A percentile compares a stretch with the other conserved stretches of the same genome.
Evolutionary conservation across 108 stramenopile genomes (phyloP).

Genomic region (Fragilariopsis cylindrus): DNA sequence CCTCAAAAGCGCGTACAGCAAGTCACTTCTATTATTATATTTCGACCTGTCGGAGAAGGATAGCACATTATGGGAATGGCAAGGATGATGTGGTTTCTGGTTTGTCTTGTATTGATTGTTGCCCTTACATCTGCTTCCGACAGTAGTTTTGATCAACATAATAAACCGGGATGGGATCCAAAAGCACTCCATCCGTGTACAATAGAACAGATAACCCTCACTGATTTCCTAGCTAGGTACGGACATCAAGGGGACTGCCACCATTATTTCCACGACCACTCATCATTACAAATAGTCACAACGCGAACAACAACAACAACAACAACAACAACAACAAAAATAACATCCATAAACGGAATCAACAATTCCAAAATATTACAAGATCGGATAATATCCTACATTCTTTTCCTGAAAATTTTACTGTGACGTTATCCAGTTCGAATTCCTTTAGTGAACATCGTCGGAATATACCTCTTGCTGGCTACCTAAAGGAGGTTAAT

Average conservation of each 20-base stretch:
- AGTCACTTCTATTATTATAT: no score
- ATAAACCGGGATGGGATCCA: slow-evolving; percentile 64
- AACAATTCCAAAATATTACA: slow-evolving; percentile 51
- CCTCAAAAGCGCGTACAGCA: no score
- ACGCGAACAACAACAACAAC: not conserved
- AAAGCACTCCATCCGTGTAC: slow-evolving; percentile 63
- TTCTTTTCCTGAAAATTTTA: slow-evolving; percentile 58
- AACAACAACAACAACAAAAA: not conserved
- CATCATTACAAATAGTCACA: slow-evolving; percentile 44
- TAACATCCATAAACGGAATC: slow-evolving; percentile 30
- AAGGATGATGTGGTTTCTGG: no score
- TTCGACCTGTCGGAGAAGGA: no score
- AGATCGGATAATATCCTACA: slow-evolving; percentile 41
- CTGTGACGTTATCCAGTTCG: slow-evolving; percentile 74
- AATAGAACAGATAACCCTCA: slow-evolving; percentile 45
- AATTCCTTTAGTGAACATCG: slow-evolving; percentile 84
- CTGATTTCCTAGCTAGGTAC: slow-evolving; percentile 40
- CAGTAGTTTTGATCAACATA: not conserved
- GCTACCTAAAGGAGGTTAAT: slow-evolving; percentile 60
- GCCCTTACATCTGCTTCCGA: no score
- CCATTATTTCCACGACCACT: slow-evolving; percentile 58
- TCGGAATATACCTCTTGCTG: slow-evolving; percentile 47
- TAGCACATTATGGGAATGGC: no score
- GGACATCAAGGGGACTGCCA: slow-evolving; percentile 47
- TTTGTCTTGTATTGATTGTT: no score